phyloP scores from a whole-genome alignment of 2,329 filamentous ascomycete species.

The Claviceps sp. region DNA sequence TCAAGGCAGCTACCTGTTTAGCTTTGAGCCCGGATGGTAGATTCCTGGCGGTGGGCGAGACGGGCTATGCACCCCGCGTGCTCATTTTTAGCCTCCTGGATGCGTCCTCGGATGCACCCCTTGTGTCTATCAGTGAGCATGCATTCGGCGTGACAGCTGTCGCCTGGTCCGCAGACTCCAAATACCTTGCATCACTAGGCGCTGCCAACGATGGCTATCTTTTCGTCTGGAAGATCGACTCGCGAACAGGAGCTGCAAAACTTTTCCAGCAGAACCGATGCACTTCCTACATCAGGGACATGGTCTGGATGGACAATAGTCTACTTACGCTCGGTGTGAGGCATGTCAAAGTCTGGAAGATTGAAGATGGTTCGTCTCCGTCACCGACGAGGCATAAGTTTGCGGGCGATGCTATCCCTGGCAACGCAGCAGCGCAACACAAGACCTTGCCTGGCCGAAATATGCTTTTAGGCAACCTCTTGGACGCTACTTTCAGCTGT shows the following conservation, averaged over 20 bases:
- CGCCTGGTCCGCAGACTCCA: slow-evolving; percentile 78
- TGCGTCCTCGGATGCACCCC: slow-evolving; percentile 62
- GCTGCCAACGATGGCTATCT: slow-evolving; percentile 86
- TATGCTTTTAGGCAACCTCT: slow-evolving; percentile 65
- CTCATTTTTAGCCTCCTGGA: slow-evolving; percentile 81
- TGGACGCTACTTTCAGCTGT: slow-evolving; percentile 76
- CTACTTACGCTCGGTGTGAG: slow-evolving; percentile 80
- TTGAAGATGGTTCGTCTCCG: slow-evolving; percentile 49
- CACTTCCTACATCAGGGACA: slow-evolving; percentile 71
- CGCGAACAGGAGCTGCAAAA: slow-evolving; percentile 66
- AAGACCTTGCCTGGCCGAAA: slow-evolving; percentile 76
- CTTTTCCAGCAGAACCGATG: slow-evolving; percentile 82
- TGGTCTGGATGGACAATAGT: slow-evolving; percentile 78
- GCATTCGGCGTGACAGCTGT: slow-evolving; percentile 78
- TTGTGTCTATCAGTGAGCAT: slow-evolving; percentile 81
- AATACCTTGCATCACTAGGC: slow-evolving; percentile 77
- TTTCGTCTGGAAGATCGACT: slow-evolving; percentile 78
- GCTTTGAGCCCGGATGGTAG: slow-evolving; percentile 77
- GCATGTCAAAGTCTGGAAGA: slow-evolving; percentile 86
- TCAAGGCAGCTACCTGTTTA: slow-evolving; percentile 88
- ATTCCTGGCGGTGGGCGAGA: slow-evolving; percentile 87
- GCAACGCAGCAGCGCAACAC: slow-evolving; percentile 19
- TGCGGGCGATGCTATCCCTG: slow-evolving; percentile 24
- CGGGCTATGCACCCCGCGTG: slow-evolving; percentile 83
- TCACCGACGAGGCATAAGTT: slow-evolving; percentile 54